Evolutionary conservation across 1,284 basidiomycete species (phyloP).

Genomic region (Microbotryum saponariae): DNA sequence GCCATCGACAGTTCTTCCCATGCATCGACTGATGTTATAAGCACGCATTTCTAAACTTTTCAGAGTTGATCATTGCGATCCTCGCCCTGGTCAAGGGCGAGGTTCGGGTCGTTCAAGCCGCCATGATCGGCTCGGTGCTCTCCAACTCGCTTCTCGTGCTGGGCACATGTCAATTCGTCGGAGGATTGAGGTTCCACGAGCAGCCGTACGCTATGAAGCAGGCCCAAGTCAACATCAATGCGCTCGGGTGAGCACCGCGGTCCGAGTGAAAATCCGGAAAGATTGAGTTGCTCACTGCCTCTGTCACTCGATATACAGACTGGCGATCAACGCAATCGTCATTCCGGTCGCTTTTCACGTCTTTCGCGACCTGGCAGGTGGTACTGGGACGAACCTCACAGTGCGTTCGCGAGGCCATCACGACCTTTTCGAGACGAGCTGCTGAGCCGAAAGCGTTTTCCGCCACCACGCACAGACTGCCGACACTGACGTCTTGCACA

Average conservation of each 20-base stretch:
- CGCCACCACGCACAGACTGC: constrained; percentile 6
- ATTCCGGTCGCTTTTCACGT: constrained; percentile 63
- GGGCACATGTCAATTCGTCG: constrained; percentile 69
- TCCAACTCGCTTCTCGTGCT: constrained; percentile 84
- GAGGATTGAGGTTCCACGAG: constrained; percentile 56
- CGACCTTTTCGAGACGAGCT: no score
- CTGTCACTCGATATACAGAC: no score
- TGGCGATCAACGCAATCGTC: constrained; percentile 46
- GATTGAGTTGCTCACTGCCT: no score
- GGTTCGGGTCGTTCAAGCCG: constrained; percentile 68
- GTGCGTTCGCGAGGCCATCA: no score
- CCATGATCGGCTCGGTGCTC: constrained; percentile 71
- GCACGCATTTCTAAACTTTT: constrained; percentile 11
- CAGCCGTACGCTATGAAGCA: constrained; percentile 59
- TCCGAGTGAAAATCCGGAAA: no score
- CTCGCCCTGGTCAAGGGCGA: constrained; percentile 74
- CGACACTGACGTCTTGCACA: constrained; percentile 44
- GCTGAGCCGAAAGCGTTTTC: no score
- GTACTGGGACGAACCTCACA: no score
- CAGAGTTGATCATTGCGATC: constrained; percentile 79
- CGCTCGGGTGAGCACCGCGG: constrained; percentile 57
- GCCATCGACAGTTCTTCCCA: no score
- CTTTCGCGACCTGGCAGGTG: constrained; percentile 28
- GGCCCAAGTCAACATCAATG: constrained; percentile 70
- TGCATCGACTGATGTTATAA: no score